A percentile compares a stretch with the other conserved stretches of the same genome.
Conservation (phyloP, 2,329 filamentous ascomycete genomes). For the Nannizzia gypsea region DNA sequence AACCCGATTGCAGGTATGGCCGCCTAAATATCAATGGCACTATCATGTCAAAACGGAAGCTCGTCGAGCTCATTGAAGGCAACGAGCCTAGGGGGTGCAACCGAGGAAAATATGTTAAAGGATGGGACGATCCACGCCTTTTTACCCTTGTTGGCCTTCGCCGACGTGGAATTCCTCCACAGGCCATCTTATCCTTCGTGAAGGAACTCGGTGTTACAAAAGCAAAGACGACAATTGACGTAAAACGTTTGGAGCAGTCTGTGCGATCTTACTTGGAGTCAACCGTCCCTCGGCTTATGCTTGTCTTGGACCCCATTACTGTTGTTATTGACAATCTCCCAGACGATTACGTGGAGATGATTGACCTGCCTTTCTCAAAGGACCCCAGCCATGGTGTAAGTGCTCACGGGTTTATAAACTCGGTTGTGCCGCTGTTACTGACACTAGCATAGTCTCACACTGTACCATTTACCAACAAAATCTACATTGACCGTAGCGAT, state of each 20-base stretch:
- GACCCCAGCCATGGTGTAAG: constrained; percentile 43
- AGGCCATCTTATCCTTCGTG: constrained; percentile 71
- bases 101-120: constrained; percentile 11
- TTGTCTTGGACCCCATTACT: constrained; percentile 69
- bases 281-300: constrained; percentile 72
- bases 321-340: constrained; percentile 65
- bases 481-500: constrained; percentile 75
- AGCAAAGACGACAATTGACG: constrained; percentile 61
- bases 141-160: constrained; percentile 71
- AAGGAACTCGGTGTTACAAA: constrained; percentile 81
- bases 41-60: constrained; percentile 68
- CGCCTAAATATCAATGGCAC: constrained; percentile 66
- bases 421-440: neutral
- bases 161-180: constrained; percentile 67
- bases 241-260: constrained; percentile 63
- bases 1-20: constrained; percentile 35
- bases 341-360: constrained; percentile 52
- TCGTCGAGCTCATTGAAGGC: constrained; percentile 61
- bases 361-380: constrained; percentile 69
- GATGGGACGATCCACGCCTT: constrained; percentile 73
- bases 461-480: constrained; percentile 57
- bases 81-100: constrained; percentile 31
- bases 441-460: constrained; percentile 31
- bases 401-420: neutral
- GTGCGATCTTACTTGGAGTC: constrained; percentile 75